Conservation (phyloP, 371 early-diverging fungal species). For the Rhizopus microsporus region DNA sequence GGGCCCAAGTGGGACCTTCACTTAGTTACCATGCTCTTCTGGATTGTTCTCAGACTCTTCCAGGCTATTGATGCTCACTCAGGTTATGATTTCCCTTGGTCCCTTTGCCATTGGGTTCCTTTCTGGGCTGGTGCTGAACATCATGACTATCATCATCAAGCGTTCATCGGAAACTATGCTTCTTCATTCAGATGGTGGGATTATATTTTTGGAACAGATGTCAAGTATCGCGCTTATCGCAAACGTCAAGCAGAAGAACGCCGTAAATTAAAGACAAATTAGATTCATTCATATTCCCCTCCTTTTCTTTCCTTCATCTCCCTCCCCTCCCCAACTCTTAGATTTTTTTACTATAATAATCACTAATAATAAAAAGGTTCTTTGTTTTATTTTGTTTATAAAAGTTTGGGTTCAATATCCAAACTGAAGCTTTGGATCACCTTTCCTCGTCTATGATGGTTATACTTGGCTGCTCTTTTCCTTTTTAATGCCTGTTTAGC, state of each 20-base stretch:
- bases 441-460: constrained; percentile 23
- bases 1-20: constrained; percentile 66
- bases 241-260: constrained; percentile 35
- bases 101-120: constrained; percentile 73
- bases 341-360: not conserved
- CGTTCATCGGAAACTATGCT: constrained; percentile 82
- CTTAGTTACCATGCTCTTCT: constrained; percentile 75
- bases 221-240: constrained; percentile 68
- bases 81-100: constrained; percentile 96
- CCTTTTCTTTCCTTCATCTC: not conserved
- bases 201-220: constrained; percentile 77
- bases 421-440: constrained; percentile 16
- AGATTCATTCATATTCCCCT: constrained; percentile 4
- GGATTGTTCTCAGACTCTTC: constrained; percentile 78
- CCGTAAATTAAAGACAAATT: constrained; percentile 15
- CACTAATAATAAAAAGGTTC: not conserved
- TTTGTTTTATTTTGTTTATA: not conserved
- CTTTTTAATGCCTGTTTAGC: constrained; percentile 8
- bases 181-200: constrained; percentile 88
- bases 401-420: constrained; percentile 8
- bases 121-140: constrained; percentile 85
- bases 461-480: constrained; percentile 20
- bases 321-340: constrained; percentile 1
- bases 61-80: constrained; percentile 92
- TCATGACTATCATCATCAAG: constrained; percentile 84